phyloP scores from a whole-genome alignment of 2,329 filamentous ascomycete genomes.

The Clonostachys chloroleuca region DNA sequence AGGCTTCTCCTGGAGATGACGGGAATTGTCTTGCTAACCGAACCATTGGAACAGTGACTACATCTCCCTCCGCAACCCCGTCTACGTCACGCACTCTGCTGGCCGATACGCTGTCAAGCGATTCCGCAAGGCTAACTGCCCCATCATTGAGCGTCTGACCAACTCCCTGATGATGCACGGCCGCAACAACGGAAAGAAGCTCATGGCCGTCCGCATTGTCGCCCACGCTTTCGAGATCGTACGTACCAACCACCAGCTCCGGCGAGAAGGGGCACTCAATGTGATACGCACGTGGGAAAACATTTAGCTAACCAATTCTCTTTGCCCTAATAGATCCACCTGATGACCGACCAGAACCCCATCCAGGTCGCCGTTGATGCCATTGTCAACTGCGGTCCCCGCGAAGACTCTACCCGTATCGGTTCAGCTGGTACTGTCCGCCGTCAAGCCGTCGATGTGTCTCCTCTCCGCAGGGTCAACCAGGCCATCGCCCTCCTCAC shows the following conservation, averaged over 20 bases:
- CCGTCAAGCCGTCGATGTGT: conserved; percentile 99
- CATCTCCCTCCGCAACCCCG: conserved; percentile 98
- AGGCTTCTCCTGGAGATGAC: conserved; percentile 1
- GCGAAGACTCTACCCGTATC: conserved; percentile 99
- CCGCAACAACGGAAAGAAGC: conserved; percentile 99
- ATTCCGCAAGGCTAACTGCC: conserved; percentile 99
- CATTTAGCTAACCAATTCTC: not conserved
- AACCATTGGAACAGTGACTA: conserved; percentile 70
- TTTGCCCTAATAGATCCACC: conserved; percentile 75
- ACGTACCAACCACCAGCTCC: conserved; percentile 38
- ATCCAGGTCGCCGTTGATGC: conserved; percentile 99
- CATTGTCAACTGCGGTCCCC: conserved; percentile 99
- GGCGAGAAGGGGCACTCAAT: not conserved
- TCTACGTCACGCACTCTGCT: conserved; percentile 98
- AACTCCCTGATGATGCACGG: conserved; percentile 99
- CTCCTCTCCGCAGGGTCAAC: conserved; percentile 98
- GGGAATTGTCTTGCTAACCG: conserved; percentile 20
- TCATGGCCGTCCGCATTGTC: conserved; percentile 99
- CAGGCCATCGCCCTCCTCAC: conserved; percentile 98
- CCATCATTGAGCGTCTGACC: conserved; percentile 99
- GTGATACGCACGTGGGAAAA: not conserved
- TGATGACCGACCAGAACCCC: conserved; percentile 99
- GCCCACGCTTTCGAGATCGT: conserved; percentile 99
- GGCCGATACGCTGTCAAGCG: conserved; percentile 99
- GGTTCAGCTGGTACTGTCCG: conserved; percentile 99